These are phyloP conservation scores for Globisporangium alternatum DNA, from an alignment of 352 stramenopile genomes.

Conservation along the genomic window DNA sequence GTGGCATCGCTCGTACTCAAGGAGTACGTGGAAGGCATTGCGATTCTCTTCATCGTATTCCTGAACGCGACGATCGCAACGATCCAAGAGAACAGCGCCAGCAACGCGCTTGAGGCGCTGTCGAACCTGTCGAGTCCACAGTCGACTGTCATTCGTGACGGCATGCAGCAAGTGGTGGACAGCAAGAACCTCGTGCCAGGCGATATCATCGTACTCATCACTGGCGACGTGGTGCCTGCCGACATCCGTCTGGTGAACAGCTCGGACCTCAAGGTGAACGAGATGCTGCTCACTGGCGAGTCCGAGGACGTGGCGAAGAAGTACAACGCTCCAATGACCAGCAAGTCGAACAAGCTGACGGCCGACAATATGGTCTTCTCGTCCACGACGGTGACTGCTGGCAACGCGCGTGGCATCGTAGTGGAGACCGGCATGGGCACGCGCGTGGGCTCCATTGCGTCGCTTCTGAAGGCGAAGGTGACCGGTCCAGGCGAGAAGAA, in stretches of 20 bases:
- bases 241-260: conserved; percentile 81
- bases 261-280: conserved; percentile 71
- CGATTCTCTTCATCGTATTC: conserved; percentile 42
- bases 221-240: conserved; percentile 84
- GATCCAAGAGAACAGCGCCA: conserved; percentile 35
- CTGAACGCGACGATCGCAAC: conserved; percentile 38
- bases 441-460: conserved; percentile 37
- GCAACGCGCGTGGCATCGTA: conserved; percentile 37
- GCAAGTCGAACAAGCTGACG: conserved; percentile 30
- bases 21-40: conserved; percentile 37
- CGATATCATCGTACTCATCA: conserved; percentile 67
- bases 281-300: conserved; percentile 90
- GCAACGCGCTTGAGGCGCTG: conserved; percentile 37
- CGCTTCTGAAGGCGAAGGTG: conserved; percentile 24
- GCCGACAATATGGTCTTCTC: conserved; percentile 86
- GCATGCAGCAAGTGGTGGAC: conserved; percentile 30
- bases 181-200: conserved; percentile 44
- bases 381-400: conserved; percentile 62
- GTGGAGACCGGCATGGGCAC: conserved; percentile 40
- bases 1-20: conserved; percentile 25
- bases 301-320: conserved; percentile 36
- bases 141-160: conserved; percentile 34
- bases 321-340: conserved; percentile 14
- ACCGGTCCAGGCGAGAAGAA: conserved; percentile 20
- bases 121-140: conserved; percentile 35